Conservation (phyloP, 2,329 filamentous ascomycete species). For the Ophiocordyceps australis region DNA sequence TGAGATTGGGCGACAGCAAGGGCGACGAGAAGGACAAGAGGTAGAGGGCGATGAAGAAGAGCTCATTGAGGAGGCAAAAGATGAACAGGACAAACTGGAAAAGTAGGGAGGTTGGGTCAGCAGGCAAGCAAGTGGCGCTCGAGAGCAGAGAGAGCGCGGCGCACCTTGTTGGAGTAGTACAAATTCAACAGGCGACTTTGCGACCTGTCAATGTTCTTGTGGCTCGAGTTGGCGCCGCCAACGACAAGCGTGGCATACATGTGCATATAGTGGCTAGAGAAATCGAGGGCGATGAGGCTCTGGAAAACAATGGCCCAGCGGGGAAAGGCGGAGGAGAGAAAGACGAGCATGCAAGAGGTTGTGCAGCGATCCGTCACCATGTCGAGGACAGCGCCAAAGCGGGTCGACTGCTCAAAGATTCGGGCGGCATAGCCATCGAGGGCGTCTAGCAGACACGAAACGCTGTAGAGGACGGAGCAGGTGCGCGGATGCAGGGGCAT, state of each 20-base stretch:
- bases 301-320: slow-evolving; percentile 92
- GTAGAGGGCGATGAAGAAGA: slow-evolving; percentile 97
- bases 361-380: slow-evolving; percentile 99
- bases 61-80: slow-evolving; percentile 79
- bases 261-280: slow-evolving; percentile 96
- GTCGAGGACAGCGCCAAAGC: slow-evolving; percentile 90
- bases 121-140: no score
- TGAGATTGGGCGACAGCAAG: slow-evolving; percentile 69
- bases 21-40: slow-evolving; percentile 93
- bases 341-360: slow-evolving; percentile 85
- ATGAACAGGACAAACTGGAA: slow-evolving; percentile 71
- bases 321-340: slow-evolving; percentile 85
- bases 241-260: slow-evolving; percentile 93
- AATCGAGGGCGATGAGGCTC: slow-evolving; percentile 74
- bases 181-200: slow-evolving; percentile 80
- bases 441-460: slow-evolving; percentile 90
- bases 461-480: slow-evolving; percentile 76
- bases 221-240: slow-evolving; percentile 62
- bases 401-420: slow-evolving; percentile 72
- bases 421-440: slow-evolving; percentile 82
- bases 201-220: slow-evolving; percentile 85
- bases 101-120: slow-evolving; percentile 2
- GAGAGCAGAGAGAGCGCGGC: no score
- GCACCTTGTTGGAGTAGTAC: slow-evolving; percentile 94
- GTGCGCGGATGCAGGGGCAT: slow-evolving; percentile 98